Base-by-base conservation (phyloP, 352 stramenopile genomes). In the Phytopythium mirpurense region DNA sequence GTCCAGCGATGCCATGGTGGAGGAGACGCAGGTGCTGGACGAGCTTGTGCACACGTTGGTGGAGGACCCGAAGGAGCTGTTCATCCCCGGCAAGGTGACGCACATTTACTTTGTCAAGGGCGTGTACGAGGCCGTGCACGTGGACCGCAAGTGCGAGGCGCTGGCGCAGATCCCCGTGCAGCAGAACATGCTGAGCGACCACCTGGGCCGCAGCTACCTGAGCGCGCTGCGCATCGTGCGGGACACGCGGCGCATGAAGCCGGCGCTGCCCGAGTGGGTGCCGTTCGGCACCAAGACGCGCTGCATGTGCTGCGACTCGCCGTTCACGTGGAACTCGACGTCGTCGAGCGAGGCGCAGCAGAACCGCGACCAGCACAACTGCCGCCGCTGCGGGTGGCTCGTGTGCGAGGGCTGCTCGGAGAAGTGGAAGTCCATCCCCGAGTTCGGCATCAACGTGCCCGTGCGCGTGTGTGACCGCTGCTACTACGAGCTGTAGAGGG, bases 291-390 rank as follows among this genome's bases (percentile, higher is more conserved):
- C 82, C 3, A 88, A 90, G 61, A 89, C 80, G 27, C 78, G 80
- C 15, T 95, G 84, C 66, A 90, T 92, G 86, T 92, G 81, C 67
- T 95, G 86, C 58, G 83, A 93, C 58, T 83, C 74, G 21, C 82
- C 83, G 19, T 95, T 95, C 57, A 95, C 86, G 43, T 95, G 86
- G 86, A 93, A 93, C 58, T 92, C 82, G 60, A 95, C 84, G 50
- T 93, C 83, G n/a, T 85, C 70, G 21, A 94, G 83, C 48, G 83
- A 96, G 48, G 86, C 88, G 3, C 88, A 96, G 60, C 76, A 90
- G 50, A 92, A 93, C 46, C 78, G 79, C 31, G 88, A 96, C 63
- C 87, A 96, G 64, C 86, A 96, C 69, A 96, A 96, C 55, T 96
- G 88, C 63, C 70, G 83, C 51, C 83, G 74, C 24, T 95, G 84